Evolutionary conservation across 192 early-diverging fungal genomes (phyloP), one percentile per base, ranked within the genome.

Genomic region (Spizellomyces punctatus): DNA sequence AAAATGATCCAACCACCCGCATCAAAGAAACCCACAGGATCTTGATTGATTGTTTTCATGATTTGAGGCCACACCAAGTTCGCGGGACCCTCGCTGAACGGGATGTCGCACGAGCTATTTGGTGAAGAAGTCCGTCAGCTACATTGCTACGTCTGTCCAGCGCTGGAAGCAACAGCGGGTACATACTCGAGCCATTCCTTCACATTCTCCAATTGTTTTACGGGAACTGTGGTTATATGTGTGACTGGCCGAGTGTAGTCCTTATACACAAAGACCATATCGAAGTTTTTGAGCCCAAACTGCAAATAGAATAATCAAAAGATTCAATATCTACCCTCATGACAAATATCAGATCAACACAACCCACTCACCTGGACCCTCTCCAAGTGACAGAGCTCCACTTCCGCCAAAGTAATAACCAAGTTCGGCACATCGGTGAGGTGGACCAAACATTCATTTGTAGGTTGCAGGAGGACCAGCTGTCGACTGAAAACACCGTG

Each of bases 251-350:
- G 83, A 49, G 85, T 85, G 76, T 91, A 96, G 79, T 99, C 97
- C 78, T 95, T 96, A 85, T 94, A 96, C 6, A 98, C 89, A 83
- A 98, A 94, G 8, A 99, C 97, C 84, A 98, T 86, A 87, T 99
- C 97, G 86, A 99, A 99, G 81, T 96, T 96, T 85, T 95, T 95
- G 45, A 98, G 83, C 7, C 94, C 94, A 82, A 98, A 98, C 86
- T 96, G 86, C 27, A 36, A 36, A 36, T 3, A 36, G 27, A 36
- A 10, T 71, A 64, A 63, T 41, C 21, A 49, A 8, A 4, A 19
- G 63, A 10, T 47, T 17, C 45, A 66, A 10, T 36, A 66, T 19
- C n/a, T 52, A 14, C 22, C 64, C 6, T 21, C 48, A 14, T 27
- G 45, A 64, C 10, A 43, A 8, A 12, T 17, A 63, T 36, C 49